Percentiles rank a stretch among this genome's conserved stretches.
phyloP scores from a whole-genome alignment of 257 asterid genomes.

The Fraxinus excelsior region DNA sequence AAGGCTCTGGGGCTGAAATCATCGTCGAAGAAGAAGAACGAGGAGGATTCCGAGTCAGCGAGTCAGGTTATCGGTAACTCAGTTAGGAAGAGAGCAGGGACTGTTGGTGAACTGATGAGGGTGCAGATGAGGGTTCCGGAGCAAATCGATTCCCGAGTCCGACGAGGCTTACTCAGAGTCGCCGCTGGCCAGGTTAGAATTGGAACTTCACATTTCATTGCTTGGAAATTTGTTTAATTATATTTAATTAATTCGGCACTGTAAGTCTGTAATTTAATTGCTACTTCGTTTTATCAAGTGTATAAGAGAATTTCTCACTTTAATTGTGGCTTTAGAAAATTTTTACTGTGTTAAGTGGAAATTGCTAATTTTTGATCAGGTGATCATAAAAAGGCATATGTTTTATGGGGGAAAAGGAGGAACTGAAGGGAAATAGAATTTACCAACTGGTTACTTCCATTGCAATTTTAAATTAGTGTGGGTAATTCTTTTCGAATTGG shows the following conservation, averaged over 20 bases:
- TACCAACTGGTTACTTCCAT: neutral
- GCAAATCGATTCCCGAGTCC: constrained; percentile 79
- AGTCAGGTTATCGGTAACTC: constrained; percentile 24
- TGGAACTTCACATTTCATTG: neutral
- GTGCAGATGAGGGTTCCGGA: constrained; percentile 85
- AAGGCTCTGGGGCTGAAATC: constrained; percentile 69
- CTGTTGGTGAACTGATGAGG: constrained; percentile 73
- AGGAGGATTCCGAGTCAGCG: constrained; percentile 28
- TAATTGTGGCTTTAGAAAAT: neutral
- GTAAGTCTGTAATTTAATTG: too few species aligned
- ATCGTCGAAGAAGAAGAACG: constrained; percentile 37
- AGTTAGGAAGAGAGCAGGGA: constrained; percentile 34
- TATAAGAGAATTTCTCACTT: neutral
- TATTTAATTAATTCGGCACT: too few species aligned
- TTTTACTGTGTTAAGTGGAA: neutral
- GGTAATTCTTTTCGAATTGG: neutral
- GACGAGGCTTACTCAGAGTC: constrained; percentile 74
- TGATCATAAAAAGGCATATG: neutral
- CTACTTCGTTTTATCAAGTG: neutral
- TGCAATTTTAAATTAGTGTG: neutral
- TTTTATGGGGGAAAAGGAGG: neutral
- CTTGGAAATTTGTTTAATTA: neutral
- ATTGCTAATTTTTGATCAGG: neutral
- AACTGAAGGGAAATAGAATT: neutral
- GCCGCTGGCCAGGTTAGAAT: constrained; percentile 83